Evolutionary conservation across 768 basidiomycete species (phyloP).

Genomic region (Kwoniella shandongensis): DNA sequence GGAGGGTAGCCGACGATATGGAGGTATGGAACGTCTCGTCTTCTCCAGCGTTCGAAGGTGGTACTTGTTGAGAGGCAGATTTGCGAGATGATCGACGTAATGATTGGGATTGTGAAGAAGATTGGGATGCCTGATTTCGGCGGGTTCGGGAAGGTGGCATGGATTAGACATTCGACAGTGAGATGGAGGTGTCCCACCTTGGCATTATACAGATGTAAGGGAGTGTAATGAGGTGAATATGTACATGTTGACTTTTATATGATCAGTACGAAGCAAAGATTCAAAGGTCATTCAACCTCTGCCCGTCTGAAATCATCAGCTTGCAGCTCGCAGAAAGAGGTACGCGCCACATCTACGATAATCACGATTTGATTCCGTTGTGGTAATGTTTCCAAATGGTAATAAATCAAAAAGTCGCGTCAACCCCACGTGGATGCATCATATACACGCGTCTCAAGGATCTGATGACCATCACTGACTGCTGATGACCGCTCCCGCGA

Average conservation of each 20-base stretch:
- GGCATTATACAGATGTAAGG: neutral
- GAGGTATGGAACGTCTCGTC: constrained; percentile 11
- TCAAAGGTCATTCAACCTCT: neutral
- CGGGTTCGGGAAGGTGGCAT: neutral
- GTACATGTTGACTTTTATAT: neutral
- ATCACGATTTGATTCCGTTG: neutral
- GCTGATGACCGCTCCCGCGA: neutral
- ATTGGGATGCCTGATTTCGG: neutral
- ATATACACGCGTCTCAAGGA: neutral
- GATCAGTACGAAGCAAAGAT: neutral
- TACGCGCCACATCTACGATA: constrained; percentile 2
- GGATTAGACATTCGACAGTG: neutral
- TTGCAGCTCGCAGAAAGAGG: too few relatives aligned
- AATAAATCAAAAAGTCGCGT: constrained; percentile 6
- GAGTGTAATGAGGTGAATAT: neutral
- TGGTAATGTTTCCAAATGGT: neutral
- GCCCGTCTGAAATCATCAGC: too few relatives aligned
- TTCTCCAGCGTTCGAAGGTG: neutral
- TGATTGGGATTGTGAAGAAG: constrained; percentile 8
- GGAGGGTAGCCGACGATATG: constrained; percentile 16
- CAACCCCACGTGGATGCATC: constrained; percentile 4
- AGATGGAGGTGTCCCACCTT: neutral
- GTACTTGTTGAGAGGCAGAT: neutral
- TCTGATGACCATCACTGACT: too few relatives aligned
- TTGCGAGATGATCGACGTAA: neutral